Base-by-base conservation (phyloP, 257 asterid genomes). In the Solanum bulbocastanum region DNA sequence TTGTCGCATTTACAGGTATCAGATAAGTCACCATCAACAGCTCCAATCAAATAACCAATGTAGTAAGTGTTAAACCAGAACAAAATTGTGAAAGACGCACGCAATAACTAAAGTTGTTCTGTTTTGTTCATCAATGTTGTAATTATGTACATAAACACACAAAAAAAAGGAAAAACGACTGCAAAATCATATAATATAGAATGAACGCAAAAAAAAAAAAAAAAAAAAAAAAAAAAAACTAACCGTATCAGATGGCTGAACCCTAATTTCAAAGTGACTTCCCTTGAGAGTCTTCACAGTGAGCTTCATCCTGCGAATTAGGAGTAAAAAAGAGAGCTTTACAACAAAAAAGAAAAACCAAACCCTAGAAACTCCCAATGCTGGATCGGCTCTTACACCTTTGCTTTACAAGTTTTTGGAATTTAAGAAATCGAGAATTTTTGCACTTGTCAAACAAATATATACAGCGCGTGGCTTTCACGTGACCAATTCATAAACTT, bases 211-310 rank as follows among this genome's bases (percentile, higher is more conserved):
- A 69, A 33, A 23, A 65, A 37, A 52, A 36, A 27, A 18, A 40
- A 69, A 33, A 23, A 65, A 37, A 52, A 36, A 27, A 7, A 7
- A 16, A 44, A 72, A 86, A 39, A 68, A 89, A 91, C 95, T 92
- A 76, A 96, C 99, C 87, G 96, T 92, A 87, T 96, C 98, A 71
- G 93, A 91, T 56, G 95, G 95, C 81, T 93, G 98, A 86, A 96
- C 98, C 93, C 88, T 91, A 82, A 96, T 94, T 87, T 94, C 98
- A 68, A 96, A 96, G 88, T 95, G 98, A 92, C 96, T 95, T 91
- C 98, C 98, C 88, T 96, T 95, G 81, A 96, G 98, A 88, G 99
- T 96, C 88, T 96, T 96, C 87, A 96, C 99, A 86, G 96, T 95
- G 90, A 96, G 98, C 94, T 96, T 95, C 99, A 96, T 96, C 56